A percentile compares a stretch with the other conserved stretches of the same genome.
Evolutionary conservation across 164 flowering plant species (phyloP).

Genomic region (Litsea cubeba): DNA sequence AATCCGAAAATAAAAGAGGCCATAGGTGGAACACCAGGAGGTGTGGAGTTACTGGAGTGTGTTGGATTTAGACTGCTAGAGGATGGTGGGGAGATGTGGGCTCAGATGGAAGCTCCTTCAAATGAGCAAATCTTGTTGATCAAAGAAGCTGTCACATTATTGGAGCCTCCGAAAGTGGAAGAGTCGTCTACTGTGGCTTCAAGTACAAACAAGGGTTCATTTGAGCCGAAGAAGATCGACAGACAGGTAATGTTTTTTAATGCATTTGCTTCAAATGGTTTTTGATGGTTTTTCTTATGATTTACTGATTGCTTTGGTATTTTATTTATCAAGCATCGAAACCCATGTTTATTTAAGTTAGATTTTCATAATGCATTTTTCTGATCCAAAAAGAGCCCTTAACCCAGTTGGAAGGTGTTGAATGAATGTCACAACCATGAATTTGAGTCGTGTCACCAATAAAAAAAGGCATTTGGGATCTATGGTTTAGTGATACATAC

Average conservation of each 20-base stretch:
- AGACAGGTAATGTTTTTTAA: slow-evolving; percentile 55
- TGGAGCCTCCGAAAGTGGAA: slow-evolving; percentile 37
- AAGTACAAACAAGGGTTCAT: slow-evolving; percentile 21
- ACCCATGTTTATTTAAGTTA: not conserved
- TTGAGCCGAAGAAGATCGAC: slow-evolving; percentile 50
- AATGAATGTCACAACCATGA: too few relatives aligned
- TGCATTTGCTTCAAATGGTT: not conserved
- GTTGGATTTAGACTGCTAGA: slow-evolving; percentile 71
- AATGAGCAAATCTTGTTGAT: slow-evolving; percentile 35
- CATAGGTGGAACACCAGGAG: slow-evolving; percentile 63
- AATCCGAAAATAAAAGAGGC: slow-evolving; percentile 88
- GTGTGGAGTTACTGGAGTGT: slow-evolving; percentile 73
- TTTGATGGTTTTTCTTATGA: not conserved
- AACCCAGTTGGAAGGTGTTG: too few relatives aligned
- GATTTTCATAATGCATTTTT: not conserved
- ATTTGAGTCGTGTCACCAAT: too few relatives aligned
- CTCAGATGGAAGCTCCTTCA: slow-evolving; percentile 60
- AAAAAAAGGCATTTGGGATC: too few relatives aligned
- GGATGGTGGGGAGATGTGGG: slow-evolving; percentile 86
- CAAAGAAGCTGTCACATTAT: slow-evolving; percentile 37
- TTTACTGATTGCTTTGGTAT: not conserved
- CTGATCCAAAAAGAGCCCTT: too few relatives aligned
- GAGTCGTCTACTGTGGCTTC: slow-evolving; percentile 22
- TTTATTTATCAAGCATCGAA: not conserved
- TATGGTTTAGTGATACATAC: too few relatives aligned